Evolutionary conservation across 2,329 filamentous ascomycete species (phyloP).

Genomic region (Fusarium solani-melongenae): DNA sequence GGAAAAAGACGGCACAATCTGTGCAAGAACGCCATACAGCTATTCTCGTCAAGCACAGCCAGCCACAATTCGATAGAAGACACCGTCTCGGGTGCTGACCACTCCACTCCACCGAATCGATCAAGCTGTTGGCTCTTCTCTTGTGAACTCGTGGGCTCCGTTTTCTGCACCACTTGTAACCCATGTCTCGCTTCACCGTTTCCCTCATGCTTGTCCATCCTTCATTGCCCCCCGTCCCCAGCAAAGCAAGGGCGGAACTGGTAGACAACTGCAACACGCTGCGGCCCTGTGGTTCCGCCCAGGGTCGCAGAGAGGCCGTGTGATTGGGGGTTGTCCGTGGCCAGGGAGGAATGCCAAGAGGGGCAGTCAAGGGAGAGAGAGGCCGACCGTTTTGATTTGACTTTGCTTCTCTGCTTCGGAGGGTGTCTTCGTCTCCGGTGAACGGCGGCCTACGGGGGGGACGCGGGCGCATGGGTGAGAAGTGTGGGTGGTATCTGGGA

Average conservation of each 20-base stretch:
- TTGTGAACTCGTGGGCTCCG: background rate
- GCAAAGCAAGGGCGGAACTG: background rate
- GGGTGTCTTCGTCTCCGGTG: constrained; percentile 8
- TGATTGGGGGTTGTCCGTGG: constrained; percentile 6
- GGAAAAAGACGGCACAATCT: constrained; percentile 1
- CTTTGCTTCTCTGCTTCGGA: background rate
- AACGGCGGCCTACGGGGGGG: constrained; percentile 8
- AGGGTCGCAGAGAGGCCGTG: constrained; percentile 18
- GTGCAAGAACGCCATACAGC: constrained; percentile 18
- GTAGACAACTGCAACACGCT: constrained; percentile 16
- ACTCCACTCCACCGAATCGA: background rate
- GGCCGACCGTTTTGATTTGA: constrained; percentile 20
- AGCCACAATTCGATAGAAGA: constrained; percentile 29
- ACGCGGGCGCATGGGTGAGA: background rate
- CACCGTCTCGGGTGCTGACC: constrained; percentile 7
- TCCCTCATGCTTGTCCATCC: background rate
- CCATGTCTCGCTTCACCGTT: constrained; percentile 1
- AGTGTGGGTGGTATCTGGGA: constrained; percentile 12
- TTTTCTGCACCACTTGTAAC: background rate
- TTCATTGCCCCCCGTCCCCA: background rate
- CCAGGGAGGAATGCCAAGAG: constrained; percentile 22
- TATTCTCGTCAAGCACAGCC: constrained; percentile 28
- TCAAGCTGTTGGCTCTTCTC: constrained; percentile 12
- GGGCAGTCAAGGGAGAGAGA: constrained; percentile 10
- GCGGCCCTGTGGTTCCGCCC: constrained; percentile 15